Base-by-base conservation (phyloP, 345 rosid genomes). In the Laguncularia racemosa region DNA sequence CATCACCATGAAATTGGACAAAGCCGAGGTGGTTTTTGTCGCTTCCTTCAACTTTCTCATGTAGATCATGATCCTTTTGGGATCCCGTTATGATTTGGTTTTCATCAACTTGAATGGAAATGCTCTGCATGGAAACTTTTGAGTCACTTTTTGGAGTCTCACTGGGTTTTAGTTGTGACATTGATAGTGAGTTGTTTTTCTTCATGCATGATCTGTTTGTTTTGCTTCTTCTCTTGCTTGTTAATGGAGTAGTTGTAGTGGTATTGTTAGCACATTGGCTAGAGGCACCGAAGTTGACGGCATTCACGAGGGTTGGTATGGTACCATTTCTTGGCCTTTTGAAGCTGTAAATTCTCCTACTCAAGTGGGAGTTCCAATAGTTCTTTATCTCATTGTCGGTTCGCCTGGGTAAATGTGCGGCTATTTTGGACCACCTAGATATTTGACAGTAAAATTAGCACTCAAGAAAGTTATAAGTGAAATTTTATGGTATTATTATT, bases 351-450 rank as follows among this genome's bases (percentile, higher is more conserved):
- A 84, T 76, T 73, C 75, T 84, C 58, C 97, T 67, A 66, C 91
- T 80, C 18, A 86, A 73, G 65, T 87, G 93, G 26, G 92, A 84
- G 56, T 86, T 90, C 97, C 97, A 90, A 55, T 84, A 81, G 63
- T 90, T 90, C 76, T 90, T 90, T 20, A 90, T 86, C 77, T 90
- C 95, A 64, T 90, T 90, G 62, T 90, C 97, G 18, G 97, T 84
- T 66, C 95, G 67, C 66, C 95, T 93, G 23, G 91, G 92, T 66
- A 86, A 53, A 50, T 83, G 86, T 55, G 85, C 81, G 12, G 97
- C 97, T 57, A 90, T 87, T 26, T 77, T 61, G 45, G 97, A 84
- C 97, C 97, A 90, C 80, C 91, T 82, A 33, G 40, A 33, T 10
- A 33, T 33, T 9, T 10, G 7, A 1, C 40, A 33, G 7, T 10